Conservation (phyloP, 352 stramenopile genomes). For the Saprolegnia parasitica region DNA sequence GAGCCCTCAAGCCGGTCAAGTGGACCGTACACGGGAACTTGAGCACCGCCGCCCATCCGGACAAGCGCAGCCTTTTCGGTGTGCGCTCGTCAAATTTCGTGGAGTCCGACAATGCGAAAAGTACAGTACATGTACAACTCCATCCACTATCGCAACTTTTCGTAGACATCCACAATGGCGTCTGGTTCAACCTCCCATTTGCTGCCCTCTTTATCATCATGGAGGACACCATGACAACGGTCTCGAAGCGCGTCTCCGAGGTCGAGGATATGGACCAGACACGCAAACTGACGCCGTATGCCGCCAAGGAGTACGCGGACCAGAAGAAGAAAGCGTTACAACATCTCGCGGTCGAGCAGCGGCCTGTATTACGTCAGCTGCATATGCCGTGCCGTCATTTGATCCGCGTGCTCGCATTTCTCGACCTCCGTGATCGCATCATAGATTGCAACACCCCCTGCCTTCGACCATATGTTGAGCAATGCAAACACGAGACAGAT, state of each 20-base stretch:
- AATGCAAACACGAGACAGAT: too few species aligned
- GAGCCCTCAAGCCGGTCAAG: background rate
- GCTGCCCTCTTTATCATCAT: background rate
- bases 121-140: background rate
- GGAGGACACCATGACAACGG: background rate
- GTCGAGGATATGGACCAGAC: background rate
- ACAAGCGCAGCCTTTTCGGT: background rate
- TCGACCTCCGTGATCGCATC: too few species aligned
- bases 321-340: background rate
- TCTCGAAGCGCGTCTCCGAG: background rate
- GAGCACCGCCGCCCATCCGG: background rate
- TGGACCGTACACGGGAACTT: background rate
- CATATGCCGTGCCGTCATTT: too few species aligned
- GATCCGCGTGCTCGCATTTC: too few species aligned
- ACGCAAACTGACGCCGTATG: background rate
- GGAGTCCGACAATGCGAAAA: background rate
- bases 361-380: too few species aligned
- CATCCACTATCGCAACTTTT: background rate
- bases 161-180: background rate
- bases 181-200: background rate
- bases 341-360: background rate
- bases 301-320: background rate
- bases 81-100: background rate
- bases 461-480: too few species aligned
- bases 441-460: too few species aligned